phyloP scores from a whole-genome alignment of 2,329 filamentous ascomycete species.

The Phyllosticta citriasiana region DNA sequence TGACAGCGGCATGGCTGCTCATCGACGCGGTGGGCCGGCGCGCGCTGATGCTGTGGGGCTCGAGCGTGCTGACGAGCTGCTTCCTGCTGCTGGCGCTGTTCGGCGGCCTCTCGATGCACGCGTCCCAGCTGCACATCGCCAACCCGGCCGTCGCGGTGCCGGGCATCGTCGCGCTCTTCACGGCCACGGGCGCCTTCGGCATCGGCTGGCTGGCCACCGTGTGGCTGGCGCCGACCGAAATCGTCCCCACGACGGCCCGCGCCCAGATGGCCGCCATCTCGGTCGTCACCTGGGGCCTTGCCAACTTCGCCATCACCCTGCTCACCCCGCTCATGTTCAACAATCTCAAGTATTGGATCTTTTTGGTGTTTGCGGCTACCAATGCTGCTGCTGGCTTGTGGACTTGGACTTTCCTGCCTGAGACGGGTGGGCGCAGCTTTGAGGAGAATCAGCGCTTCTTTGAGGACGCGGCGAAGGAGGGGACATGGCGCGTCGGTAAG shows the following conservation, averaged over 20 bases:
- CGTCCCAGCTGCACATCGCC: conserved; percentile 22
- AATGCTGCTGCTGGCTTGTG: conserved; percentile 46
- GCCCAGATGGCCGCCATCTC: conserved; percentile 46
- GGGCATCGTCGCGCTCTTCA: conserved; percentile 43
- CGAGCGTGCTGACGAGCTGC: conserved; percentile 36
- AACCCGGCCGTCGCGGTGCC: conserved; percentile 37
- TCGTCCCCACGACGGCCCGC: conserved; percentile 45
- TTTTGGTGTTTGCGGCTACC: conserved; percentile 45
- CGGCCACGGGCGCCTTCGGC: conserved; percentile 51
- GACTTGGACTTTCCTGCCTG: conserved; percentile 44
- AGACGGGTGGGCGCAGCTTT: conserved; percentile 48
- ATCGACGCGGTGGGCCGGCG: conserved; percentile 48
- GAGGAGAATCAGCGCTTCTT: conserved; percentile 54
- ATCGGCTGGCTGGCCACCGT: conserved; percentile 51
- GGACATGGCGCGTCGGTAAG: conserved; percentile 44
- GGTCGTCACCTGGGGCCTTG: conserved; percentile 47
- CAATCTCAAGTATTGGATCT: conserved; percentile 49
- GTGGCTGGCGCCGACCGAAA: conserved; percentile 49
- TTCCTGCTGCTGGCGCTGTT: conserved; percentile 45
- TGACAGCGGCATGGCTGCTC: conserved; percentile 51
- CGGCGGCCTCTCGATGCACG: conserved; percentile 39
- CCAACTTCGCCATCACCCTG: conserved; percentile 49
- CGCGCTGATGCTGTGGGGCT: conserved; percentile 45
- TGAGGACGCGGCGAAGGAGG: conserved; percentile 39
- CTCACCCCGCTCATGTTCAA: conserved; percentile 51